A percentile compares a stretch with the other conserved stretches of the same genome.
phyloP scores from a whole-genome alignment of 2,329 filamentous ascomycete species.

The Didymella glomerata region DNA sequence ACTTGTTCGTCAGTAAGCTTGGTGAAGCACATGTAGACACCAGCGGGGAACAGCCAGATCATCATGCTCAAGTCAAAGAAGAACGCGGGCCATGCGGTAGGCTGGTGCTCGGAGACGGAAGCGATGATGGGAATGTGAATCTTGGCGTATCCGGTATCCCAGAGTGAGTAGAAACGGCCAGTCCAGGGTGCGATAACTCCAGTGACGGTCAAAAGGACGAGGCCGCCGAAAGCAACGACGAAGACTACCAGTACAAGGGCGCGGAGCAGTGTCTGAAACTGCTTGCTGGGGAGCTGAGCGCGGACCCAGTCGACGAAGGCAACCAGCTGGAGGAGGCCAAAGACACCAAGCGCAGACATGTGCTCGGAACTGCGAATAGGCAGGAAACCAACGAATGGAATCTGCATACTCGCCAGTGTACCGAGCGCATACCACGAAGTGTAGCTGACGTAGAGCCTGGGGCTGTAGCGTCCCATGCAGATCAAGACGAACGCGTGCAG shows the following conservation, averaged over 20 bases:
- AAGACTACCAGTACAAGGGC: slow-evolving; percentile 79
- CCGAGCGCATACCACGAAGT: slow-evolving; percentile 98
- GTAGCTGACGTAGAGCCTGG: slow-evolving; percentile 93
- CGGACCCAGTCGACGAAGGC: slow-evolving; percentile 92
- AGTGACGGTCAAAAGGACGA: slow-evolving; percentile 83
- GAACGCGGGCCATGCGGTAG: slow-evolving; percentile 98
- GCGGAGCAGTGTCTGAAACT: slow-evolving; percentile 90
- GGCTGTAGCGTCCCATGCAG: slow-evolving; percentile 96
- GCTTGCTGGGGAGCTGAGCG: slow-evolving; percentile 85
- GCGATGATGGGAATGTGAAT: slow-evolving; percentile 99
- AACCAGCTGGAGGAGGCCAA: slow-evolving; percentile 92
- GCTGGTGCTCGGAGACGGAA: slow-evolving; percentile 99
- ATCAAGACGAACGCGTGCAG: slow-evolving; percentile 93
- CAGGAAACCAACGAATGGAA: slow-evolving; percentile 97
- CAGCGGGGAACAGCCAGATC: slow-evolving; percentile 98
- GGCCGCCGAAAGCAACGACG: slow-evolving; percentile 73
- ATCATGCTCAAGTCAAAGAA: slow-evolving; percentile 99
- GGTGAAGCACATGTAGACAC: slow-evolving; percentile 98
- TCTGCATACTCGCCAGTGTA: slow-evolving; percentile 97
- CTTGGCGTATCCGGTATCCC: slow-evolving; percentile 98
- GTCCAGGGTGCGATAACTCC: slow-evolving; percentile 97
- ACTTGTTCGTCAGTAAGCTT: slow-evolving; percentile 94
- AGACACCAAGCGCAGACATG: slow-evolving; percentile 95
- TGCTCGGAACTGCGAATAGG: slow-evolving; percentile 97
- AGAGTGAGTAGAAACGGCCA: slow-evolving; percentile 98